Base-by-base conservation (phyloP, 768 basidiomycete species). In the Amanita thiersii region DNA sequence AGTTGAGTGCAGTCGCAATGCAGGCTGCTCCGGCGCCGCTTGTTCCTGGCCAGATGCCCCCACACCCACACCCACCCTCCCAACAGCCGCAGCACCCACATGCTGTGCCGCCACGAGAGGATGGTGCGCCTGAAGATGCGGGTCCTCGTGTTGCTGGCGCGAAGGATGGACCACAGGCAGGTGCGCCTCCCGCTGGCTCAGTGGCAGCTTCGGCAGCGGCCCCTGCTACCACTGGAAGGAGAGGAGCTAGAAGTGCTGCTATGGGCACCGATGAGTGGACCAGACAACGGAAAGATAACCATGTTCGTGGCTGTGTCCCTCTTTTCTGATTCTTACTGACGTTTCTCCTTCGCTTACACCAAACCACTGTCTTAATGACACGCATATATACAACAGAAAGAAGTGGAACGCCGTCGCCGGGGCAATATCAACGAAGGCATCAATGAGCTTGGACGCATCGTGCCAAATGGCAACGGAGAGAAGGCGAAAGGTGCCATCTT, bases 361-460 rank as follows among this genome's bases (percentile, higher is more conserved):
- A 28, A 7, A 7, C n/a, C n/a, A 7, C 26, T n/a, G n/a, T 28
- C 26, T 28, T 28, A 7, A n/a, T 28, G 26, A n/a, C 14, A 3
- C 15, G 32, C 9, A 11, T 10, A 14, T 9, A 15, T 5, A 37
- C 20, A 49, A 39, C 65, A 97, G 93, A 97, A 97, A 88, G 92
- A 97, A 65, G 92, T 98, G 9, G 94, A 99, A 60, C 85, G 94
- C 40, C 79, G 90, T 26, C 82, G 94, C 40, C 73, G 94, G 35
- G 92, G 92, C 12, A 91, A 91, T 51, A 97, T 99, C 64, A 96
- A 94, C 62, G 86, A 93, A 48, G 93, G 93, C 0, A 96, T 99
- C 65, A 90, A 86, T 54, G 85, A 87, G 52, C 80, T 98, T 11
- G 84, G 86, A 0, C 76, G 81, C 0, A 86, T 93, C 50, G 82